phyloP scores from a whole-genome alignment of 805 yeast species.

The Priceomyces castillae region DNA sequence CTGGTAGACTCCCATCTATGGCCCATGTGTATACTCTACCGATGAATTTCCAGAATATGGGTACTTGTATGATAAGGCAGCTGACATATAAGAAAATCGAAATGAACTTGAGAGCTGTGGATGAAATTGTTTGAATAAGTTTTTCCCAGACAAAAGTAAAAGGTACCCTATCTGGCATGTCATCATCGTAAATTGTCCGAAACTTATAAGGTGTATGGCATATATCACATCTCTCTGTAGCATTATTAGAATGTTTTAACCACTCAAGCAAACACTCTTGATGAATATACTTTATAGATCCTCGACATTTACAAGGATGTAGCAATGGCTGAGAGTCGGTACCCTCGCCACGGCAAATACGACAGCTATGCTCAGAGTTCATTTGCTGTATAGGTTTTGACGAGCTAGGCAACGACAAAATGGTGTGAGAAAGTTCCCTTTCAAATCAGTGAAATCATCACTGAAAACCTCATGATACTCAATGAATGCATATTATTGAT shows the following conservation, averaged over 20 bases:
- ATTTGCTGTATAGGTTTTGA: background rate
- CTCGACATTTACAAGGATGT: slow-evolving; percentile 92
- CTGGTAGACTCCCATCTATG: slow-evolving; percentile 52
- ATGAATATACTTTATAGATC: slow-evolving; percentile 90
- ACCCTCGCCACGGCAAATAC: slow-evolving; percentile 94
- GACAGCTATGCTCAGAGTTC: slow-evolving; percentile 56
- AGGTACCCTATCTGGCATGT: slow-evolving; percentile 68
- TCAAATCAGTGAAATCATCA: background rate
- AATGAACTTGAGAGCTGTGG: slow-evolving; percentile 15
- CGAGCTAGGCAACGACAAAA: background rate
- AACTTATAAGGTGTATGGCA: slow-evolving; percentile 76
- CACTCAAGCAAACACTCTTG: slow-evolving; percentile 89
- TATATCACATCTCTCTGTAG: slow-evolving; percentile 72
- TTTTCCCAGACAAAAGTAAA: slow-evolving; percentile 44
- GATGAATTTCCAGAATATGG: slow-evolving; percentile 54
- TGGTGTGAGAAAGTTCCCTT: background rate
- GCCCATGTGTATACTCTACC: slow-evolving; percentile 56
- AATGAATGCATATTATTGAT: background rate
- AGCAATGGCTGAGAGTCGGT: slow-evolving; percentile 72
- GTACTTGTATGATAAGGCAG: slow-evolving; percentile 51
- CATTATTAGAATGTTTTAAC: slow-evolving; percentile 67
- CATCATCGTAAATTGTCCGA: slow-evolving; percentile 58
- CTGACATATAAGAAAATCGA: slow-evolving; percentile 34
- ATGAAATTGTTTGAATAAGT: slow-evolving; percentile 18
- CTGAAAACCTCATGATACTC: background rate